These are phyloP conservation scores for Populus davidiana DNA, from an alignment of 345 rosid genomes.

Conservation along the genomic window DNA sequence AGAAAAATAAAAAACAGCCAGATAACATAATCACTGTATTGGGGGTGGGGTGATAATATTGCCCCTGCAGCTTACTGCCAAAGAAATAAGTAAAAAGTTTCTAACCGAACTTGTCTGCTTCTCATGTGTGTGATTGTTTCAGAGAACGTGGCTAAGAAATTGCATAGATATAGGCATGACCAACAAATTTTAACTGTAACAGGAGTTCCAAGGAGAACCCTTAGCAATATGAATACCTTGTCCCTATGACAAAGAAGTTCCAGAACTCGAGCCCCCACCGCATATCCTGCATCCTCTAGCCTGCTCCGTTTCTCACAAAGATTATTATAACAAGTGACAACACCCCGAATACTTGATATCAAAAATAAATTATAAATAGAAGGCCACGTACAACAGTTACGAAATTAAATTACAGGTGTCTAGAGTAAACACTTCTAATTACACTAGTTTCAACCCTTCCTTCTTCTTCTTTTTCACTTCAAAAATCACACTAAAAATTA, in stretches of 20 bases:
- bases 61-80: background rate
- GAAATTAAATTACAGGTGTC: background rate
- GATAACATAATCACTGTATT: background rate
- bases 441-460: background rate
- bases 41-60: background rate
- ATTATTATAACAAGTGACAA: background rate
- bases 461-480: background rate
- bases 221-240: slow-evolving; percentile 42
- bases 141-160: background rate
- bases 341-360: background rate
- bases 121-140: background rate
- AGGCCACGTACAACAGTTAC: background rate
- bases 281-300: slow-evolving; percentile 94
- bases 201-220: background rate
- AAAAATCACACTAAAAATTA: background rate
- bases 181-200: background rate
- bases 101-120: background rate
- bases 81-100: background rate
- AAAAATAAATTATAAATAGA: background rate
- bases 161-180: background rate
- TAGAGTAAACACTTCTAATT: background rate
- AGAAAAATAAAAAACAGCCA: background rate
- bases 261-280: slow-evolving; percentile 83
- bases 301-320: slow-evolving; percentile 32
- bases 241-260: slow-evolving; percentile 91